phyloP scores from a whole-genome alignment of 2,329 filamentous ascomycete genomes.

The Colletotrichum orchidophilum region DNA sequence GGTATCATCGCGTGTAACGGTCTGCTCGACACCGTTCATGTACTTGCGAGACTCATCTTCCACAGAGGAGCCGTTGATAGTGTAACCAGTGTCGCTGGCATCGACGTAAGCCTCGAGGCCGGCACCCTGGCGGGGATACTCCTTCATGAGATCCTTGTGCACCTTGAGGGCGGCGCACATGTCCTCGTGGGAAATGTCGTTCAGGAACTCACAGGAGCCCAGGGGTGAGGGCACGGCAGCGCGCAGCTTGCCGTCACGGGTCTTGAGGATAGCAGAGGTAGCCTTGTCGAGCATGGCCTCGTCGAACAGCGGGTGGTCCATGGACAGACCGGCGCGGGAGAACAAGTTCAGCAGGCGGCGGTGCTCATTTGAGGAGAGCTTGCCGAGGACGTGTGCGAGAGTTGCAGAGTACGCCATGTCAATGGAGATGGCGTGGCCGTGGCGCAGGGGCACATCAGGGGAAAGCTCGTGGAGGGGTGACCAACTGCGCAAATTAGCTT shows the following conservation, averaged over 20 bases:
- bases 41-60: background rate
- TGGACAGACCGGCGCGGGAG: constrained; percentile 74
- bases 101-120: constrained; percentile 78
- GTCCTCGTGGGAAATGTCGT: constrained; percentile 70
- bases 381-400: constrained; percentile 69
- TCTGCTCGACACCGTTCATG: constrained; percentile 1
- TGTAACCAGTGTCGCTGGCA: constrained; percentile 71
- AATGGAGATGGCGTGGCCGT: constrained; percentile 79
- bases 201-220: constrained; percentile 73
- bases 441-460: constrained; percentile 73
- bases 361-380: constrained; percentile 69
- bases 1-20: background rate
- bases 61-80: constrained; percentile 41
- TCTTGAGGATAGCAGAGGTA: constrained; percentile 76
- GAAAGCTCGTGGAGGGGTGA: constrained; percentile 77
- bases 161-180: constrained; percentile 67
- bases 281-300: constrained; percentile 71
- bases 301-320: constrained; percentile 76
- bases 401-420: constrained; percentile 82
- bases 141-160: constrained; percentile 72
- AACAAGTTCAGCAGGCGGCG: constrained; percentile 72
- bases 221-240: constrained; percentile 75
- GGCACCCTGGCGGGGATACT: constrained; percentile 70
- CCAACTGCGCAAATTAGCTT: constrained; percentile 56
- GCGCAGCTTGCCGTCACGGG: constrained; percentile 73